phyloP scores from a whole-genome alignment of 23 red algal genomes.

The Gracilariopsis chorda region DNA sequence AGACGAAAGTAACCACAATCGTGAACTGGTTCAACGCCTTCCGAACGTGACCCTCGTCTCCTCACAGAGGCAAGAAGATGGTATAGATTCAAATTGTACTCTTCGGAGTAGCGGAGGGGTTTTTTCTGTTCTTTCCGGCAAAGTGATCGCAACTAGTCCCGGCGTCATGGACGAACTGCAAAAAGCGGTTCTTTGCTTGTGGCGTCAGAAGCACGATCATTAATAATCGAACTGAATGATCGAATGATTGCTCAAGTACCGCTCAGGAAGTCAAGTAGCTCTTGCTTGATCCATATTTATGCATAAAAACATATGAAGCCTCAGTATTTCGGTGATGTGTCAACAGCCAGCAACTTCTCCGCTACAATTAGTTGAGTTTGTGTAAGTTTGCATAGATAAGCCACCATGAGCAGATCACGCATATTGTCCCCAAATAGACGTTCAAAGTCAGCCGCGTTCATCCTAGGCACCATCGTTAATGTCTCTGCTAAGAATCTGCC shows the following conservation, averaged over 20 bases:
- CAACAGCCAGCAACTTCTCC: slow-evolving; percentile 69
- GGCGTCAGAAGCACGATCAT: too few species aligned
- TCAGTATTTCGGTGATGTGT: slow-evolving; percentile 34
- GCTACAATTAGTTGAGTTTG: slow-evolving; percentile 74
- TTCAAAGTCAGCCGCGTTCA: slow-evolving; percentile 67
- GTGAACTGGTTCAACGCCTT: too few species aligned
- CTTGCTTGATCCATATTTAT: not conserved
- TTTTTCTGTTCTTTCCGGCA: too few species aligned
- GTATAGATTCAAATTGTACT: too few species aligned
- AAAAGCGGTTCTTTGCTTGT: too few species aligned
- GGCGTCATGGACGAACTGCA: too few species aligned
- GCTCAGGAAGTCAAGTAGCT: not conserved
- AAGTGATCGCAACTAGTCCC: too few species aligned
- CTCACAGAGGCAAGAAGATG: too few species aligned
- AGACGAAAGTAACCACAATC: too few species aligned
- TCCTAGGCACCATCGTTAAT: slow-evolving; percentile 73
- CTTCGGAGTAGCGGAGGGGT: too few species aligned
- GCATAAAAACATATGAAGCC: not conserved
- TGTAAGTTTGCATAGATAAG: slow-evolving; percentile 75
- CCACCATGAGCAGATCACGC: slow-evolving; percentile 88
- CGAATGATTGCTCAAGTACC: not conserved
- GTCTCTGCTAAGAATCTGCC: slow-evolving; percentile 88
- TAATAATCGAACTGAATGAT: not conserved
- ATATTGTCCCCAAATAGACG: slow-evolving; percentile 77
- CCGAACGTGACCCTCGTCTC: too few species aligned